phyloP scores from a whole-genome alignment of 2,329 filamentous ascomycete species.

The Lachnellula arida region DNA sequence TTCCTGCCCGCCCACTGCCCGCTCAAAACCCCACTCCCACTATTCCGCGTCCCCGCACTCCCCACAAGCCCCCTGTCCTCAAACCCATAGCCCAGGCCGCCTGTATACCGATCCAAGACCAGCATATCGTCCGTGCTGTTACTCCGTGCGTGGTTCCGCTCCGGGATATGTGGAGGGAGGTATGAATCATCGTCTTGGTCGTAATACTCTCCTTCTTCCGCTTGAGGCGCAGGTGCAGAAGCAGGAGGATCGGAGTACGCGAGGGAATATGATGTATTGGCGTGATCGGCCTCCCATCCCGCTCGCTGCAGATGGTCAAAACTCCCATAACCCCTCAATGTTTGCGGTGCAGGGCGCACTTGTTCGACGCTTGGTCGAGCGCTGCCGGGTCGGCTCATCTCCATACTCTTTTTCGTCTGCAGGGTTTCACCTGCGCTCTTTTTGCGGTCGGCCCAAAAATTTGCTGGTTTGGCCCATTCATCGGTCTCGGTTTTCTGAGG shows the following conservation, averaged over 20 bases:
- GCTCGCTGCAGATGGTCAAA: not conserved
- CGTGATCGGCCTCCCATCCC: not conserved
- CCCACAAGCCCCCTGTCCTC: constrained; percentile 17
- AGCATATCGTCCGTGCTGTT: constrained; percentile 23
- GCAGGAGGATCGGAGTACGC: not conserved
- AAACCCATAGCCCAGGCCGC: constrained; percentile 21
- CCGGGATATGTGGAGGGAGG: not conserved
- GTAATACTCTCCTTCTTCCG: constrained; percentile 2
- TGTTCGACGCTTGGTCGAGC: constrained; percentile 1
- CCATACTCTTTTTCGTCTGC: constrained; percentile 9
- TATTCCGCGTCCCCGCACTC: constrained; percentile 15
- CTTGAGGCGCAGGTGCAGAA: not conserved
- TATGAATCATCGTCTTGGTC: constrained; percentile 1
- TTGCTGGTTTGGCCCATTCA: constrained; percentile 13
- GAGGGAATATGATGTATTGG: not conserved
- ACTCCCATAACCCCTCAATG: not conserved
- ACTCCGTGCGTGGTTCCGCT: not conserved
- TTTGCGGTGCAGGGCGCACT: not conserved
- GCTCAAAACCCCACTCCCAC: not conserved
- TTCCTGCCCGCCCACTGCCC: constrained; percentile 8
- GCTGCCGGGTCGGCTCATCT: constrained; percentile 5
- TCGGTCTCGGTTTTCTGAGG: not conserved
- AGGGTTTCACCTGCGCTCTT: constrained; percentile 14
- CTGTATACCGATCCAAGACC: constrained; percentile 22
- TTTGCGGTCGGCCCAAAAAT: constrained; percentile 11